Percentiles rank a stretch among this genome's conserved stretches.
These are phyloP conservation scores for Hypoxylon sp. DNA, from an alignment of 2,329 filamentous ascomycete genomes.

Conservation along the genomic window DNA sequence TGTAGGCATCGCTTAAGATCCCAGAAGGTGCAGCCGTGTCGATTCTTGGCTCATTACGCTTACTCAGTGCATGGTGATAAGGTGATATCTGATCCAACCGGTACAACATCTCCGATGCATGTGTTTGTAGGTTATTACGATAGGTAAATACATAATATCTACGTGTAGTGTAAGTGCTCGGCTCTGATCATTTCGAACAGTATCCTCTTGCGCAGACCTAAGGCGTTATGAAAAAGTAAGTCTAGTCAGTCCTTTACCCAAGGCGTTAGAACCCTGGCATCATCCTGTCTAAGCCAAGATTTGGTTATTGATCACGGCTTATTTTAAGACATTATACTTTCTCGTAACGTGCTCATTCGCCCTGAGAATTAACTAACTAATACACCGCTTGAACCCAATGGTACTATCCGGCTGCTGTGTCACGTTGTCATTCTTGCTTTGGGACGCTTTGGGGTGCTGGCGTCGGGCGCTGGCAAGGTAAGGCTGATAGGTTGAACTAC, in stretches of 20 bases:
- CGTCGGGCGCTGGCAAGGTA: conserved; percentile 1
- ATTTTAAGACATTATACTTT: background rate
- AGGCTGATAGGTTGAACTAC: background rate
- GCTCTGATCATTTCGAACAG: background rate
- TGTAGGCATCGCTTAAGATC: background rate
- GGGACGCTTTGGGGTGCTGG: background rate
- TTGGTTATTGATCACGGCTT: background rate
- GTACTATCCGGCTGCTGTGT: conserved; percentile 11
- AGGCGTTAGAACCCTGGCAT: background rate
- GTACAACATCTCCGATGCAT: background rate
- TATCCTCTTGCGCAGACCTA: background rate
- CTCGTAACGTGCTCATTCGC: background rate
- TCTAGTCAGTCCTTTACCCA: background rate
- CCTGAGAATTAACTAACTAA: background rate
- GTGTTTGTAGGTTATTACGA: background rate
- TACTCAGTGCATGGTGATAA: conserved; percentile 20
- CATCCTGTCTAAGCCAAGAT: conserved; percentile 2
- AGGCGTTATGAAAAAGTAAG: no score
- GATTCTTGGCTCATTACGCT: conserved; percentile 20
- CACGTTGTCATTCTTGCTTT: conserved; percentile 20
- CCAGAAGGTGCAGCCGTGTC: conserved; percentile 3
- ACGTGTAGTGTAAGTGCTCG: no score
- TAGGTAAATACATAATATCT: background rate
- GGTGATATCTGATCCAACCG: conserved; percentile 13
- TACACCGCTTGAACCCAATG: background rate